A percentile compares a stretch with the other conserved stretches of the same genome.
phyloP scores from a whole-genome alignment of 371 early-diverging fungal genomes.

The Lichtheimia hyalospora region DNA sequence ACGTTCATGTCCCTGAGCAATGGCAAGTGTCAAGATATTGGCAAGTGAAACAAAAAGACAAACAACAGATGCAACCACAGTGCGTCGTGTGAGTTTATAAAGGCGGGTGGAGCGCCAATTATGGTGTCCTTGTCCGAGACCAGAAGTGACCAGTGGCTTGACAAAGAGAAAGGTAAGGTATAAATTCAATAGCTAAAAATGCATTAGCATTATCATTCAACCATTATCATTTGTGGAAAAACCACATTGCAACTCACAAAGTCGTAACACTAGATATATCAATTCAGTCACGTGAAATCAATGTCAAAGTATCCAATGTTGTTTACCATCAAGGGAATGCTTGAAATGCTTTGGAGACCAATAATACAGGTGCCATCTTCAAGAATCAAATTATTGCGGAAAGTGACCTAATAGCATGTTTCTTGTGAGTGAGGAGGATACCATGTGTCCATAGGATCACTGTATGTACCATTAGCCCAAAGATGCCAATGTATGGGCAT shows the following conservation, averaged over 20 bases:
- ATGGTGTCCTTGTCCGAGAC: slow-evolving; percentile 17
- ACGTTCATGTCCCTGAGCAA: slow-evolving; percentile 46
- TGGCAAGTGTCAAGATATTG: slow-evolving; percentile 43
- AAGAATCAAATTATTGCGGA: slow-evolving; percentile 35
- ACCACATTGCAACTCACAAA: slow-evolving; percentile 26
- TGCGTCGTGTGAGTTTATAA: slow-evolving; percentile 47
- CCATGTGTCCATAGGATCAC: neutral
- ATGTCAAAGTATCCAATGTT: slow-evolving; percentile 45
- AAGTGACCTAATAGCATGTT: slow-evolving; percentile 32
- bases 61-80: slow-evolving; percentile 47
- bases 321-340: slow-evolving; percentile 44
- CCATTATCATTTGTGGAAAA: neutral
- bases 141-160: slow-evolving; percentile 28
- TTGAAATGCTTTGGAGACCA: slow-evolving; percentile 45
- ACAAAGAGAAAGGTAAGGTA: slow-evolving; percentile 54
- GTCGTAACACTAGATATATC: slow-evolving; percentile 27
- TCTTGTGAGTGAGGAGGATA: neutral
- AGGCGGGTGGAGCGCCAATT: slow-evolving; percentile 40
- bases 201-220: neutral
- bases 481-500: slow-evolving; percentile 44
- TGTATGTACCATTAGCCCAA: slow-evolving; percentile 38
- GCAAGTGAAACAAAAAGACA: slow-evolving; percentile 49
- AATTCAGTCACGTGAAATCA: neutral
- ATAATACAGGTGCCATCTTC: slow-evolving; percentile 45
- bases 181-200: slow-evolving; percentile 32